A percentile compares a stretch with the other conserved stretches of the same genome.
Conservation (phyloP, 2,329 filamentous ascomycete species). For the Alternaria arborescens region DNA sequence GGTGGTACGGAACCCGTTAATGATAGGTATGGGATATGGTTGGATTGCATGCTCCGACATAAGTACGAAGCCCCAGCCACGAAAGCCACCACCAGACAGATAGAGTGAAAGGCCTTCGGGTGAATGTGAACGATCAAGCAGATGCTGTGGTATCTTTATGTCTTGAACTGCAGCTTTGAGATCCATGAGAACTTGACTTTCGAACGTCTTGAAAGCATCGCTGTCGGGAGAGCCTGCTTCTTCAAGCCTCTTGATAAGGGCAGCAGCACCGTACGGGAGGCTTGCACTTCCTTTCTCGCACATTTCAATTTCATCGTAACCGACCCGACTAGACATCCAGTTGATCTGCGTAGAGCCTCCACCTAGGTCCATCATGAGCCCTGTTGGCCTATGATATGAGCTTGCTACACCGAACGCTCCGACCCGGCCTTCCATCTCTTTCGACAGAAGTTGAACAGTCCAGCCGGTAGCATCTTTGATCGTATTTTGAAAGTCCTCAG, state of each 20-base stretch:
- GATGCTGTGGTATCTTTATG: conserved; percentile 64
- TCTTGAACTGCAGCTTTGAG: conserved; percentile 68
- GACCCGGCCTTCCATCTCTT: conserved; percentile 81
- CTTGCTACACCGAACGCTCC: conserved; percentile 86
- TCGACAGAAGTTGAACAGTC: conserved; percentile 75
- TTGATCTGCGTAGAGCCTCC: conserved; percentile 77
- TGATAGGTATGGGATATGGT: conserved; percentile 84
- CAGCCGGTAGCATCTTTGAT: conserved; percentile 73
- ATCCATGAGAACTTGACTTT: conserved; percentile 63
- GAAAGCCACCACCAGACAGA: conserved; percentile 87
- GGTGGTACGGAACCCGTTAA: conserved; percentile 78
- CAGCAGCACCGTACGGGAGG: conserved; percentile 75
- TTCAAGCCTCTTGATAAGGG: conserved; percentile 64
- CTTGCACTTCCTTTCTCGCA: conserved; percentile 64
- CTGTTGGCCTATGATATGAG: conserved; percentile 73
- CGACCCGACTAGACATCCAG: conserved; percentile 63
- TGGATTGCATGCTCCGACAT: conserved; percentile 77
- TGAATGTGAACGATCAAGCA: conserved; percentile 50
- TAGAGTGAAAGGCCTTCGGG: conserved; percentile 68
- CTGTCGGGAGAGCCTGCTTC: conserved; percentile 47
- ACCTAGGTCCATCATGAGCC: conserved; percentile 86
- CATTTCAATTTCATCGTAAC: conserved; percentile 55
- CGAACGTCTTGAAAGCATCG: conserved; percentile 57
- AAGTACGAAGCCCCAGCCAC: conserved; percentile 88
- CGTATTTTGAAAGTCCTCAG: conserved; percentile 69